Base-by-base conservation (phyloP, 108 stramenopile species). In the Epithemia pelagica region DNA sequence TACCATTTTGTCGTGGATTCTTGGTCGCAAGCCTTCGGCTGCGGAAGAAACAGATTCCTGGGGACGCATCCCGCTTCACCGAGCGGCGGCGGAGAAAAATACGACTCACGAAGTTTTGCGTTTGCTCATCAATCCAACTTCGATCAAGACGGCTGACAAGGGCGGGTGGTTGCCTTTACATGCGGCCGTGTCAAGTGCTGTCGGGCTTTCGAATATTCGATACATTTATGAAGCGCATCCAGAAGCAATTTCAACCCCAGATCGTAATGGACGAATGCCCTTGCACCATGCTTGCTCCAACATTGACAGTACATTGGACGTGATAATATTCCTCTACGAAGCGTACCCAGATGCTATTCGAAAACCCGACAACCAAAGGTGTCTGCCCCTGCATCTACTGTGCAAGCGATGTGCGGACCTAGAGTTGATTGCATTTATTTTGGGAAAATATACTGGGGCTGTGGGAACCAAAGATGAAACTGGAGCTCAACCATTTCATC, bases 401-500 rank as follows among this genome's bases (percentile, higher is more conserved):
- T 46, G 37, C 37, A 46, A 46, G 15, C 37, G 37, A 46, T 46
- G 10, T 10, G 37, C 37, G 5, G 37, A 46, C 15, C 37, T 46
- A 15, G 37, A 46, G 15, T 5, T 46, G 10, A 15, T 46, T 46
- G 37, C 37, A 5, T 46, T 10, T 46, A 46, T 46, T 46, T 15
- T 46, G 37, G 37, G 37, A 5, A 46, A 46, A 15, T 46, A 46
- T 15, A 46, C 37, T 32, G 82, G 73, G 27, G 74, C 84, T 23
- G 74, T 73, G 19, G 72, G 66, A 37, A 80, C 84, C 66, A 84
- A 83, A 10, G 84, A 90, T 58, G 80, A 84, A 46, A 75, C 87
- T 37, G 89, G 80, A 1, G 59, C 58, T 30, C 59, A 74, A 10
- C 63, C 37, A 10, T 46, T 46, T 46, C 37, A 46, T 46, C 15